Evolutionary conservation across 352 stramenopile genomes (phyloP), one percentile per base, ranked within the genome.

Genomic region (Phytophthora agathidicida): DNA sequence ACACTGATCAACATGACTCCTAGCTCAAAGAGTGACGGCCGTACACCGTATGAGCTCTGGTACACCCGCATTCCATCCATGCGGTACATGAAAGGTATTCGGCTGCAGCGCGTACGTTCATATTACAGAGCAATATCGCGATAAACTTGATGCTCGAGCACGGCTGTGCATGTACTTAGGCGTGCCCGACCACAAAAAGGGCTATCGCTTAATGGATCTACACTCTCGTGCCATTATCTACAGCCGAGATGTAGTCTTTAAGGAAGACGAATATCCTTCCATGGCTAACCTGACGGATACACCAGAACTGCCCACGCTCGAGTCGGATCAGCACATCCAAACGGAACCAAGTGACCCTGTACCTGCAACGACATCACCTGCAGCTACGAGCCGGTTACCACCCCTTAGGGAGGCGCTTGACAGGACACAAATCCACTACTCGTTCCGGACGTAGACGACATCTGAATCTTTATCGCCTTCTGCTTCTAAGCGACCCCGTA

Each of bases 1-100:
- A 65, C 63, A 30, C 5, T 59, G 22, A 60, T 58, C 3, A 47
- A 56, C 19, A 46, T 46, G 35, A 56, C 26, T 6, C 47, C 47
- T 4, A 47, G 47, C n/a, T 19, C 19, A 5, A 56, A 38, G 13
- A 56, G 35, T 10, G 11, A 46, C 8, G 24, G 7, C 3, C 35
- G 23, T 0, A 56, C 35, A 20, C 47, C 33, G 11, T 56, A 56
- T 3, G 35, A 56, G 7, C 47, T 47, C 0, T 56, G 47, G 33
- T 47, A 47, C 33, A 30, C 38, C 7, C 33, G 35, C 6, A 23
- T 31, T 11, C 47, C 47, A 32, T 56, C 35, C 24, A 33, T 47
- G 33, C 1, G 16, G 2, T 41, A 46, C 36, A 26, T 56, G 0
- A 55, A n/a, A 39, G n/a, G 47, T 46, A 5, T 56, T 56, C 16